Evolutionary conservation across 2,329 filamentous ascomycete genomes (phyloP), one percentile per base, ranked within the genome.

Genomic region (Aspergillus ochraceus): DNA sequence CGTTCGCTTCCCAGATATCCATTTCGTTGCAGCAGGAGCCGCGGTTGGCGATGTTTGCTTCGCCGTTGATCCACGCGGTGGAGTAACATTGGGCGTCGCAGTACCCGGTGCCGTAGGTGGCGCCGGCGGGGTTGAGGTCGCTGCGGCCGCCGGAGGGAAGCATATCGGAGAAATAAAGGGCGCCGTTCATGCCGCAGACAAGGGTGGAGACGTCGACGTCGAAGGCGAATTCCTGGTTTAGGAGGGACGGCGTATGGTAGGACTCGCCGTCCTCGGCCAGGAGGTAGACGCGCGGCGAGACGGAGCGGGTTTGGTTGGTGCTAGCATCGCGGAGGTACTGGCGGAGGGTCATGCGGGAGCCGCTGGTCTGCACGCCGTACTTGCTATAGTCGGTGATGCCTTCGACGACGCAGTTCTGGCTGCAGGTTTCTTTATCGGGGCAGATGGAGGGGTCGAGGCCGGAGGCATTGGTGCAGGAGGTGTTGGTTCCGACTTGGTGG

Each of bases 141-240:
- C 80, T 83, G 65, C 77, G 77, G 61, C 85, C 86, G 60, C 88
- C 88, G 62, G 86, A 81, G 8, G 77, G 74, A 1, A 81, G 77
- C 86, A 89, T 88, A 66, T 83, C 80, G 9, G 82, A 77, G 39
- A 88, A 78, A 74, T 90, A 90, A 45, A 90, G 77, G 42, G 88
- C 88, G 54, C 87, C 88, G 75, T 91, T 90, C 64, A 90, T 77
- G 60, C 88, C 88, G 69, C 88, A 90, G 60, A 83, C 83, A n/a
- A 89, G 78, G 66, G 83, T 81, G 24, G 86, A 88, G 42, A 89
- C 84, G 71, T 90, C 87, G 22, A 89, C 87, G 57, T 89, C 87
- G 64, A 90, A 90, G 51, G 85, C 86, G 74, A 90, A 84, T 72
- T 90, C 88, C 70, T 88, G 83, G 73, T 85, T 85, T 49, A 84